Evolutionary conservation across 164 flowering plant genomes (phyloP), one percentile per base, ranked within the genome.

Genomic region (Liriodendron chinense): DNA sequence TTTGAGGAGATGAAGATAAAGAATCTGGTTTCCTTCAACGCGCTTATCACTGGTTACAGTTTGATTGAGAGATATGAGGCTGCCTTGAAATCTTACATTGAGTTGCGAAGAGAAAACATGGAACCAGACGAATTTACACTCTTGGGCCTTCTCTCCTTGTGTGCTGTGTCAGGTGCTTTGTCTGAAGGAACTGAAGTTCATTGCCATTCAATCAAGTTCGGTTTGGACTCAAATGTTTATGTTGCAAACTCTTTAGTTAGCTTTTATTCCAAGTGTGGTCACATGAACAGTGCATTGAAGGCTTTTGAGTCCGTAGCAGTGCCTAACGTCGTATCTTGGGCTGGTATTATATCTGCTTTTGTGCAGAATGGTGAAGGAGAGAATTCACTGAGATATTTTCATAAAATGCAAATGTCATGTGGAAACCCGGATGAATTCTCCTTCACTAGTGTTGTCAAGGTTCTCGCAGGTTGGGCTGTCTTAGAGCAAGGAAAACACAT

Each of bases 311-410:
- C 67, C 9, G 25, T 72, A 59, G 26, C 49, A 13, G 21, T 43
- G 3, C 68, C 67, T 10, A 72, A 72, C 26, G n/a, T 9, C 7
- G 62, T 72, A 21, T 72, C 75, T 34, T 72, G 75, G 68, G 75
- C 75, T 61, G 75, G 63, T 26, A 72, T 72, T 47, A 72, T 72
- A 26, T 72, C 75, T 25, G 75, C 47, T 43, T 72, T 72, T 72
- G 68, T 2, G 14, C 67, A 43, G 13, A 72, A 61, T 47, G 75
- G 68, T 9, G 53, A 62, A 1, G 68, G 63, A 43, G 75, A 72
- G 68, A 72, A 34, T 34, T 67, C 75, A 26, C 25, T 72, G 9
- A 59, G 26, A 47, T 62, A 59, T 59, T 72, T 72, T 23, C 8
- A 47, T n/a, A 57, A 62, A 72, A 72, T 72, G 75, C 75, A 26